phyloP scores from a whole-genome alignment of 2,329 filamentous ascomycete species.

The Aspergillus phoenicis region DNA sequence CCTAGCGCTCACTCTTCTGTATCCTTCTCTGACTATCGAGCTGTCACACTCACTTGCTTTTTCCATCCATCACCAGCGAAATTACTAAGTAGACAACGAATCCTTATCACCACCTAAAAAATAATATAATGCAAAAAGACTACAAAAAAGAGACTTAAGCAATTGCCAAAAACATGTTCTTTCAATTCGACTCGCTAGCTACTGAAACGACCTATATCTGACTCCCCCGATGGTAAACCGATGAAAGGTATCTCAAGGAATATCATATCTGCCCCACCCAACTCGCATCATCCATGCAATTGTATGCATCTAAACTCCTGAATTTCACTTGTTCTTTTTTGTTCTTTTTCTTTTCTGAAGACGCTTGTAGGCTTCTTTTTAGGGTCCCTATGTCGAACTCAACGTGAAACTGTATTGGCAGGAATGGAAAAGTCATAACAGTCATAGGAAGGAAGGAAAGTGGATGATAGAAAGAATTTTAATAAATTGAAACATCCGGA shows the following conservation, averaged over 20 bases:
- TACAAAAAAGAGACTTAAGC: not conserved
- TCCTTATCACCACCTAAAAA: not conserved
- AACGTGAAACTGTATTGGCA: conserved; percentile 8
- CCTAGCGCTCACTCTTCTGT: not conserved
- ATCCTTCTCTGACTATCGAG: not conserved
- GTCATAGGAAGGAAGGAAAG: conserved; percentile 13
- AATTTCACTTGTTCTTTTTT: not conserved
- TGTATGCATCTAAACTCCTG: not conserved
- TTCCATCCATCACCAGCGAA: not conserved
- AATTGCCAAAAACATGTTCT: not conserved
- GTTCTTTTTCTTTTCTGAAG: not conserved
- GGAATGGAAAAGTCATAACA: conserved; percentile 17
- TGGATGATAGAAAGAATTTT: not conserved
- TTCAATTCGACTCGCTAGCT: conserved; percentile 7
- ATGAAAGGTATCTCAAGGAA: conserved; percentile 7
- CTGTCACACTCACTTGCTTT: not conserved
- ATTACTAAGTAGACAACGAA: not conserved
- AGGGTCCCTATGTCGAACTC: not conserved
- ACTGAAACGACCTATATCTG: conserved; percentile 1
- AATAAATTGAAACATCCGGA: not conserved
- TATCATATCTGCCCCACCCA: not conserved
- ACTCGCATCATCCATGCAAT: conserved; percentile 1
- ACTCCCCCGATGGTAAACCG: conserved; percentile 2
- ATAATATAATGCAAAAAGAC: not conserved
- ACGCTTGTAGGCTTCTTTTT: not conserved